phyloP scores from a whole-genome alignment of 2,329 filamentous ascomycete species.

The Drechslera avenae region DNA sequence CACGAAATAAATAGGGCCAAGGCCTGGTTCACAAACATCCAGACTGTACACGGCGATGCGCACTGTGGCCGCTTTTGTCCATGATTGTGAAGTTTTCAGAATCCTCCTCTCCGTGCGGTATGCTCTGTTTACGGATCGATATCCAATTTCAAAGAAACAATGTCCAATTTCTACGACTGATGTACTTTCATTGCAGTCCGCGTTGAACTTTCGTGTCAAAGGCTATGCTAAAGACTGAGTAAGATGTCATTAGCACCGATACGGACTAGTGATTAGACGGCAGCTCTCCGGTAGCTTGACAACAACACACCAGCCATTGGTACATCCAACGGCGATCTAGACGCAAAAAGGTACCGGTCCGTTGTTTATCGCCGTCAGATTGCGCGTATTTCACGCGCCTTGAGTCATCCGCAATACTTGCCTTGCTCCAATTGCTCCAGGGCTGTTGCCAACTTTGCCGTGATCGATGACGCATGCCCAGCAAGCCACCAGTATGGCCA shows the following conservation, averaged over 20 bases:
- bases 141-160: too few relatives aligned
- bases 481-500: constrained; percentile 17
- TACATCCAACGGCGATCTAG: neutral
- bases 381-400: neutral
- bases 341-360: neutral
- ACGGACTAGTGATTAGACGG: neutral
- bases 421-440: constrained; percentile 13
- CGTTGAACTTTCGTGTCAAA: neutral
- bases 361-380: neutral
- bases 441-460: constrained; percentile 34
- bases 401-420: constrained; percentile 14
- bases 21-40: constrained; percentile 38
- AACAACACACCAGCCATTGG: neutral
- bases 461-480: constrained; percentile 42
- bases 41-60: constrained; percentile 10
- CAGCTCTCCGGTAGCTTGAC: neutral
- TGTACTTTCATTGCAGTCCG: too few relatives aligned
- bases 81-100: neutral
- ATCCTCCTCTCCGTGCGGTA: neutral
- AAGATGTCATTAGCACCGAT: neutral
- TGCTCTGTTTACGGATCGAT: too few relatives aligned
- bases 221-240: neutral
- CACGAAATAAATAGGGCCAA: constrained; percentile 42
- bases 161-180: too few relatives aligned
- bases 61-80: neutral